Evolutionary conservation across 495 filamentous ascomycete genomes (phyloP).

Genomic region (Aspergillus saccharolyticus): DNA sequence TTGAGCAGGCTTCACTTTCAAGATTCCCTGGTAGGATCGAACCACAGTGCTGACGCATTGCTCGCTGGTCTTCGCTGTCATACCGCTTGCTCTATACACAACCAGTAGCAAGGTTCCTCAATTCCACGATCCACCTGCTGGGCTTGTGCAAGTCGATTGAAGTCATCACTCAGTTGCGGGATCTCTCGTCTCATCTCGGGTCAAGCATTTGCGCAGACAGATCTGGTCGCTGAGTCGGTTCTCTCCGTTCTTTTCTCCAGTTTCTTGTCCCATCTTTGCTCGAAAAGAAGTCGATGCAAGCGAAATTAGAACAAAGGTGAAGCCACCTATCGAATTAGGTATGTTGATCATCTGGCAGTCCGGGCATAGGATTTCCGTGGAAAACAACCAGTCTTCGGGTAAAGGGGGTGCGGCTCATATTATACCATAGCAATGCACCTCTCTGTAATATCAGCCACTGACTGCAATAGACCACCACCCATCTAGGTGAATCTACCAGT

Average conservation of each 20-base stretch:
- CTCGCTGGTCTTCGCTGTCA: conserved; percentile 2
- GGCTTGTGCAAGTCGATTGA: conserved; percentile 27
- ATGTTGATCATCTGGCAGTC: neutral
- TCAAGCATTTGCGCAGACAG: neutral
- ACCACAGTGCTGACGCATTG: neutral
- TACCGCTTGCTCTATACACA: conserved; percentile 9
- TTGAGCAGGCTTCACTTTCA: conserved; percentile 31
- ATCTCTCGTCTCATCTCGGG: conserved; percentile 6
- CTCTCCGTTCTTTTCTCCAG: neutral
- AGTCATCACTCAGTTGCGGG: conserved; percentile 4
- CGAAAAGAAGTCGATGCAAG: neutral
- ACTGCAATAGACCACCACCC: neutral
- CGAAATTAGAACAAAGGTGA: neutral
- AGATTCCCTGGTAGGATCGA: conserved; percentile 1
- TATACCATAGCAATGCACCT: neutral
- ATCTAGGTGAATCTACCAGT: neutral
- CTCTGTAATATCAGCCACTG: neutral
- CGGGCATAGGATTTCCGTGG: neutral
- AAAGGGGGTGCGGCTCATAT: neutral
- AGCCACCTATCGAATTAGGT: neutral
- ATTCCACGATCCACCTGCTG: conserved; percentile 29
- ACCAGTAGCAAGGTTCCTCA: conserved; percentile 8
- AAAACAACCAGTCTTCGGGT: neutral
- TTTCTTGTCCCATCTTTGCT: neutral
- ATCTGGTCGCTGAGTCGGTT: neutral